Conservation (phyloP, 1,139 yeast species). For the Ogataea hybrid region DNA sequence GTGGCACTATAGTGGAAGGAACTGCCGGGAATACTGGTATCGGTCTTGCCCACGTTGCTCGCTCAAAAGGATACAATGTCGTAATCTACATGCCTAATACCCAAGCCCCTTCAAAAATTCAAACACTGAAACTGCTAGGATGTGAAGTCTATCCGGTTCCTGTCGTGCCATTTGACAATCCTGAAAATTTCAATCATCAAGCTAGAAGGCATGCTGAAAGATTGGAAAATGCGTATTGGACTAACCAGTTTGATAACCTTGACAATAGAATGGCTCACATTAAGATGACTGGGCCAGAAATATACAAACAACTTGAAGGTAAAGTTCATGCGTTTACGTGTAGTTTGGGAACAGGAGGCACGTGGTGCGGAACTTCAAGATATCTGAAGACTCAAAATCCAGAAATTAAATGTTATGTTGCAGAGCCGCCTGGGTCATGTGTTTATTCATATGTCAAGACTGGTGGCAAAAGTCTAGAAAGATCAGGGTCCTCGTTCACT, state of each 20-base stretch:
- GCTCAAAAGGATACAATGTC: constrained; percentile 78
- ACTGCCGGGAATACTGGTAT: constrained; percentile 86
- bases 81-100: constrained; percentile 89
- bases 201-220: constrained; percentile 80
- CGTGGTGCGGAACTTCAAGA: constrained; percentile 80
- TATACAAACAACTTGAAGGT: constrained; percentile 79
- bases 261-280: constrained; percentile 89
- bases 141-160: constrained; percentile 92
- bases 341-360: constrained; percentile 33
- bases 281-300: constrained; percentile 89
- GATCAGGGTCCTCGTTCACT: constrained; percentile 83
- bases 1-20: constrained; percentile 60
- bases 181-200: constrained; percentile 79
- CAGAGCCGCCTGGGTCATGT: constrained; percentile 94
- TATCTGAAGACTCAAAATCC: constrained; percentile 56
- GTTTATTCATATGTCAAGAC: constrained; percentile 70
- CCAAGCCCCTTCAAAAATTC: constrained; percentile 75
- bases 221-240: constrained; percentile 81
- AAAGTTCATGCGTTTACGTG: constrained; percentile 81
- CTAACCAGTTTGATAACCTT: constrained; percentile 84
- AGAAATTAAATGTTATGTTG: constrained; percentile 53
- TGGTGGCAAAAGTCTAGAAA: constrained; percentile 37
- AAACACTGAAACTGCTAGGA: constrained; percentile 67
- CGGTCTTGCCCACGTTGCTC: constrained; percentile 83
- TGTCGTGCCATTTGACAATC: constrained; percentile 76